A percentile compares a stretch with the other conserved stretches of the same genome.
phyloP scores from a whole-genome alignment of 139 green algal genomes.

The Chlorella sp. region DNA sequence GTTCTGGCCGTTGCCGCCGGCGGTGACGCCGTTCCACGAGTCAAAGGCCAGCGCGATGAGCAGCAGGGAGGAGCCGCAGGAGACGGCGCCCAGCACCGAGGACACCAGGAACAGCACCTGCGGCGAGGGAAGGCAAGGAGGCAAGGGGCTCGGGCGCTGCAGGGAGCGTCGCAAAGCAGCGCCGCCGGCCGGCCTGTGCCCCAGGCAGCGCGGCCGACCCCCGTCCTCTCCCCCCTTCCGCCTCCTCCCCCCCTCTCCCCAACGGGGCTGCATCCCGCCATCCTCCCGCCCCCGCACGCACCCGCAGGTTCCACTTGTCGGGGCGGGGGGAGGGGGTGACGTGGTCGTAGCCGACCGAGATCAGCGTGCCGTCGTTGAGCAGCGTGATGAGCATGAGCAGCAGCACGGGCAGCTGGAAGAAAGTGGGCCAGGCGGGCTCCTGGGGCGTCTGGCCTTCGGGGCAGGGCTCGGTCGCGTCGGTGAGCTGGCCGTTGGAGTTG shows the following conservation, averaged over 20 bases:
- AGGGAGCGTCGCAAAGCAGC: too few species aligned
- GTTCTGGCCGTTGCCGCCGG: too few species aligned
- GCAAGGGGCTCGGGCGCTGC: too few species aligned
- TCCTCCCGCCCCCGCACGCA: too few species aligned
- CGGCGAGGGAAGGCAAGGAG: too few species aligned
- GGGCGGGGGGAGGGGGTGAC: slow-evolving; percentile 71
- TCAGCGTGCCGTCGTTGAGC: slow-evolving; percentile 90
- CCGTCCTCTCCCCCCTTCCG: too few species aligned
- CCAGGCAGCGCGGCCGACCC: too few species aligned
- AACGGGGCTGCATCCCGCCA: too few species aligned
- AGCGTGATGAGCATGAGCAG: slow-evolving; percentile 91
- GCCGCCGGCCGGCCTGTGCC: too few species aligned
- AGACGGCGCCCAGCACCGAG: slow-evolving; percentile 70
- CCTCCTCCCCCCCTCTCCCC: too few species aligned
- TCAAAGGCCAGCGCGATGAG: slow-evolving; percentile 74
- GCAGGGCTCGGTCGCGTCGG: neutral
- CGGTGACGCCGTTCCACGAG: slow-evolving; percentile 58
- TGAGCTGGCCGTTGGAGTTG: neutral
- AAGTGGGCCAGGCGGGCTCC: slow-evolving; percentile 47
- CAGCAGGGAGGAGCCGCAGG: slow-evolving; percentile 75
- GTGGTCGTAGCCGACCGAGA: slow-evolving; percentile 86
- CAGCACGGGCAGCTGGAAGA: slow-evolving; percentile 86
- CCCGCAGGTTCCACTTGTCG: slow-evolving; percentile 32
- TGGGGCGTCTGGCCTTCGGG: neutral
- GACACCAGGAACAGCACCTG: slow-evolving; percentile 72